Evolutionary conservation across 495 filamentous ascomycete species (phyloP), one percentile per base, ranked within the genome.

Genomic region (Talaromyces thailandensis): DNA sequence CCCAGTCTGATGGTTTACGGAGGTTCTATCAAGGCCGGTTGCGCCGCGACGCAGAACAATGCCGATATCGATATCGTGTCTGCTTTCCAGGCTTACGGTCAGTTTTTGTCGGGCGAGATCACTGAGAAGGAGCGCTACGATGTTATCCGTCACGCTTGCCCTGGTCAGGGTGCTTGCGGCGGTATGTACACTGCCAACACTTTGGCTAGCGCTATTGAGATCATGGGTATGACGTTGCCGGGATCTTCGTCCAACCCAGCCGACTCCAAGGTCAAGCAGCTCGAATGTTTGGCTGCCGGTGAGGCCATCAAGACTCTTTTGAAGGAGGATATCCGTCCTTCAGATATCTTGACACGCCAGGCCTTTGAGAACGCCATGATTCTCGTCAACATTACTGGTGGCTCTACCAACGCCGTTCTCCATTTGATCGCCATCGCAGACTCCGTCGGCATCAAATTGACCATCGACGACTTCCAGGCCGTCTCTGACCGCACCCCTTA

Each of bases 121-220:
- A 86, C 81, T 67, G 94, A 98, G 80, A 87, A 93, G 67, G 80
- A 90, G 73, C 86, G 94, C 26, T 93, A 89, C 70, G 94, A 98
- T 73, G 93, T 98, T 71, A 96, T 97, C 70, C 84, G 93, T 61
- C 81, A 98, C 74, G 94, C 94, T 35, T 97, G 93, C 74, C 93
- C 93, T 45, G 94, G 94, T 52, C 81, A 87, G 64, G 94, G 94
- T 64, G 94, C 95, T 21, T 98, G 94, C 70, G 94, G 94, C 69
- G 94, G 94, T 63, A 98, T 98, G 94, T 98, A 98, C 79, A 98
- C 94, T 18, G 94, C 94, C 60, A 98, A 98, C 81, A 98, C 94
- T 56, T 96, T 98, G 92, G 94, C 94, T 52, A 88, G 88, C 5
- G 93, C 93, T n/a, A 95, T 97, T 65, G 94, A 98, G 76, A 84